Evolutionary conservation across 2,329 filamentous ascomycete genomes (phyloP).

Genomic region (Cladosporium sp.): DNA sequence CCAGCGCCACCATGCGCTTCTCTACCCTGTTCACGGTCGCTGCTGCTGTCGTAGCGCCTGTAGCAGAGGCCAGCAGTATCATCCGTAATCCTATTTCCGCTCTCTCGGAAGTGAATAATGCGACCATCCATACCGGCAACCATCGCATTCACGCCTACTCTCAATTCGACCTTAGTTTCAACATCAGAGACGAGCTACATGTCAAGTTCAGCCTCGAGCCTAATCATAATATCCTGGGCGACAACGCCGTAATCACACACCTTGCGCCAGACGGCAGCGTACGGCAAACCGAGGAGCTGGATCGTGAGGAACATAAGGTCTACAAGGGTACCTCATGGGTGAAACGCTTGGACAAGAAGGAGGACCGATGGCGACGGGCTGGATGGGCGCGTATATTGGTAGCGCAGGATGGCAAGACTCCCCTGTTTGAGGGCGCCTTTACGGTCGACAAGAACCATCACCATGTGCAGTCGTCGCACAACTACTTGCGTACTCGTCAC

Average conservation of each 20-base stretch:
- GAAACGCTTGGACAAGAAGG: slow-evolving; percentile 47
- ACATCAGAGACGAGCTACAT: slow-evolving; percentile 61
- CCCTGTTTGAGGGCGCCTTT: slow-evolving; percentile 88
- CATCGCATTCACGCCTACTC: slow-evolving; percentile 76
- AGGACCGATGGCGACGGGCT: slow-evolving; percentile 68
- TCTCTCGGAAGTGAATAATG: slow-evolving; percentile 68
- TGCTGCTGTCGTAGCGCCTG: slow-evolving; percentile 18
- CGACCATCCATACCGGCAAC: slow-evolving; percentile 72
- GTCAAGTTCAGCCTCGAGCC: slow-evolving; percentile 80
- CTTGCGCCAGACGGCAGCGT: slow-evolving; percentile 69
- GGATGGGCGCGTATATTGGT: slow-evolving; percentile 86
- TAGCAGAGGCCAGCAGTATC: slow-evolving; percentile 48
- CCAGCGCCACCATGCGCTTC: slow-evolving; percentile 18
- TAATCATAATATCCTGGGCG: slow-evolving; percentile 82
- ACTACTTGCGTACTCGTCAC: slow-evolving; percentile 70
- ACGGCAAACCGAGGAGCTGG: slow-evolving; percentile 61
- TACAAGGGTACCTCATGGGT: slow-evolving; percentile 78
- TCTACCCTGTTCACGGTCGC: slow-evolving; percentile 17
- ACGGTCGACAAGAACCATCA: slow-evolving; percentile 76
- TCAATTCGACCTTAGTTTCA: slow-evolving; percentile 79
- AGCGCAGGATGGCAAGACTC: slow-evolving; percentile 67
- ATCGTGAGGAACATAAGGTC: slow-evolving; percentile 71
- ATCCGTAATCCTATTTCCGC: slow-evolving; percentile 73
- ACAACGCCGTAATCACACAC: slow-evolving; percentile 70
- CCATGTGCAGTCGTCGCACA: slow-evolving; percentile 72